Conservation (phyloP, 345 rosid genomes). For the Populus nigra region DNA sequence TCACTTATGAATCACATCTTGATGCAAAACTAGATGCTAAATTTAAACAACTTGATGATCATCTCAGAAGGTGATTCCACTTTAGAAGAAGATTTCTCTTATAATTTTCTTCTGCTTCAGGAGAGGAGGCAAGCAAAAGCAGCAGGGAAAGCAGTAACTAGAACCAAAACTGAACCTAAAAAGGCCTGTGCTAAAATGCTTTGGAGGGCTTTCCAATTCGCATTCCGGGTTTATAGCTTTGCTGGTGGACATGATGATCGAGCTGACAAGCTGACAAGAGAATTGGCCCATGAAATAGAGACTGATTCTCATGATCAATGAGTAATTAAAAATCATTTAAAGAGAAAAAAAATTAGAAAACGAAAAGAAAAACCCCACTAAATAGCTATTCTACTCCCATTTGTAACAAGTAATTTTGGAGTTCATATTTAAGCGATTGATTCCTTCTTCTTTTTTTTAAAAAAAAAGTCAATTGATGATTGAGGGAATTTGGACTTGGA, state of each 20-base stretch:
- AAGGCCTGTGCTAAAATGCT: conserved; percentile 47
- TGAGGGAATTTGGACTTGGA: too few species aligned
- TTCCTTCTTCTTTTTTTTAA: not conserved
- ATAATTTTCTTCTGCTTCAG: conserved; percentile 32
- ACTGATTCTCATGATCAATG: conserved; percentile 46
- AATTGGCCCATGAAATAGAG: conserved; percentile 78
- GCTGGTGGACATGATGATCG: conserved; percentile 90
- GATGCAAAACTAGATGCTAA: not conserved
- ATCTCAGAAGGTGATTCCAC: not conserved
- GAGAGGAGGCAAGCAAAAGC: conserved; percentile 60
- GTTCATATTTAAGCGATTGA: not conserved
- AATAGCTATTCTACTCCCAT: not conserved
- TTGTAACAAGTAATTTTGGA: conserved; percentile 6
- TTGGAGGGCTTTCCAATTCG: conserved; percentile 90
- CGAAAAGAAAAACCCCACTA: not conserved
- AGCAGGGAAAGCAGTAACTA: conserved; percentile 26
- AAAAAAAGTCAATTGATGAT: not conserved
- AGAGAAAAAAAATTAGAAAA: not conserved
- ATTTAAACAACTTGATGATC: not conserved
- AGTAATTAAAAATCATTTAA: not conserved
- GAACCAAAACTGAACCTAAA: conserved; percentile 32
- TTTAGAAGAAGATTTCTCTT: not conserved
- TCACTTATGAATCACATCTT: not conserved
- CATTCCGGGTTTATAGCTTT: conserved; percentile 71
- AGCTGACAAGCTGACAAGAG: conserved; percentile 69